Conservation (phyloP, 768 basidiomycete species). For the Boletus speciosus region DNA sequence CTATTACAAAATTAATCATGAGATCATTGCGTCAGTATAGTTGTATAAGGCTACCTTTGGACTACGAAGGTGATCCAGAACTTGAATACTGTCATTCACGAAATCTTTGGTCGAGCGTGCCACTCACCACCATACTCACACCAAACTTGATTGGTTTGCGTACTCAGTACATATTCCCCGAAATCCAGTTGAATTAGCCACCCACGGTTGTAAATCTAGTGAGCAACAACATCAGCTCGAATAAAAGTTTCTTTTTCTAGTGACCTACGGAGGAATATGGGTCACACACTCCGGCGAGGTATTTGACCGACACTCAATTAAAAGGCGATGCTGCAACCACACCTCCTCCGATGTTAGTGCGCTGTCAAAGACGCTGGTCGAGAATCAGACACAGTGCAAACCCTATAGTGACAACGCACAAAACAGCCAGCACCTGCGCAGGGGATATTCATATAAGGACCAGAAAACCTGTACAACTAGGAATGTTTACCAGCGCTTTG, state of each 20-base stretch:
- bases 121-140: constrained; percentile 3
- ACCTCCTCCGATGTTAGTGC: not conserved
- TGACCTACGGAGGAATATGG: constrained; percentile 9
- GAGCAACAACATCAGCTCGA: not conserved
- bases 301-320: constrained; percentile 12
- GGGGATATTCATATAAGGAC: no score
- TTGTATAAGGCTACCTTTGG: constrained; percentile 10
- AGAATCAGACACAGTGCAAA: not conserved
- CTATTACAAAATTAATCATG: not conserved
- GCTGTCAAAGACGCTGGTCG: constrained; percentile 8
- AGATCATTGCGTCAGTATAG: no score
- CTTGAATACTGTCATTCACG: constrained; percentile 7
- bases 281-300: not conserved
- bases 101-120: not conserved
- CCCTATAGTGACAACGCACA: not conserved
- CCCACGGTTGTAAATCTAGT: constrained; percentile 7
- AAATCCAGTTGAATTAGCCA: not conserved
- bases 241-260: not conserved
- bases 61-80: constrained; percentile 18
- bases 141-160: not conserved
- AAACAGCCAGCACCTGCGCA: constrained; percentile 4
- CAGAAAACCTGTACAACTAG: no score
- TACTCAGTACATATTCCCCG: not conserved
- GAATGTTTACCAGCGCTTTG: no score
- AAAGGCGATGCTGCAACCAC: not conserved